Evolutionary conservation across 352 stramenopile genomes (phyloP), one percentile per base, ranked within the genome.

Genomic region (Globisporangium viniferum): DNA sequence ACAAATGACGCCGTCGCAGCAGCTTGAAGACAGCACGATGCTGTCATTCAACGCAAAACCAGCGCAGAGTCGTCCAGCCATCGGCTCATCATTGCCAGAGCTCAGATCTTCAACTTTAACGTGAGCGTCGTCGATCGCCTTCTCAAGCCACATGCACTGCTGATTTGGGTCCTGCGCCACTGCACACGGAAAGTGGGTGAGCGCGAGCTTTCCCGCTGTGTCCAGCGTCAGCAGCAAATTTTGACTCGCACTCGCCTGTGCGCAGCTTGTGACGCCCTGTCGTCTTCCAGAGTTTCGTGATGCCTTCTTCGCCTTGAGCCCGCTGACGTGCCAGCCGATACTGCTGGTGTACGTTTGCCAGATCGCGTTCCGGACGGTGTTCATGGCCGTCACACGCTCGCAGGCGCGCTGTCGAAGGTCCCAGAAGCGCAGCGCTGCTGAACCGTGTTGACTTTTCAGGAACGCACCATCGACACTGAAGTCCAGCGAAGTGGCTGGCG

Each of bases 21-120:
- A 76, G 53, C 78, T 81, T 8, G 81, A 78, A 0, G 85, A 84
- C 14, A 95, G 46, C 7, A 80, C 61, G 14, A 91, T 41, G 44
- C 73, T 81, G 54, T 91, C 87, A 56, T 89, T 80, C 2, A 92
- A 71, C 9, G 87, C 83, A 68, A 93, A 93, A 0, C 76, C 73
- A 5, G 68, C 71, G 33, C 10, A 69, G 2, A 58, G 51, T 24
- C 51, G 35, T 51, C 59, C 5, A 55, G 24, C 8, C 60, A 74
- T 48, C 10, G 20, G 3, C 31, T 31, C n/a, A 20, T 15, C 22
- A 59, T 55, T 15, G 54, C 62, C 8, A 49, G 31, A 29, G 31
- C 20, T 41, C 57, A 12, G 10, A 35, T 33, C 24, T 59, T 39
- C 5, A 7, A 20, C 44, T 29, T 31, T 35, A 2, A 80, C 27